Evolutionary conservation across 805 yeast species (phyloP).

Genomic region (Zygosaccharomyces lentus): DNA sequence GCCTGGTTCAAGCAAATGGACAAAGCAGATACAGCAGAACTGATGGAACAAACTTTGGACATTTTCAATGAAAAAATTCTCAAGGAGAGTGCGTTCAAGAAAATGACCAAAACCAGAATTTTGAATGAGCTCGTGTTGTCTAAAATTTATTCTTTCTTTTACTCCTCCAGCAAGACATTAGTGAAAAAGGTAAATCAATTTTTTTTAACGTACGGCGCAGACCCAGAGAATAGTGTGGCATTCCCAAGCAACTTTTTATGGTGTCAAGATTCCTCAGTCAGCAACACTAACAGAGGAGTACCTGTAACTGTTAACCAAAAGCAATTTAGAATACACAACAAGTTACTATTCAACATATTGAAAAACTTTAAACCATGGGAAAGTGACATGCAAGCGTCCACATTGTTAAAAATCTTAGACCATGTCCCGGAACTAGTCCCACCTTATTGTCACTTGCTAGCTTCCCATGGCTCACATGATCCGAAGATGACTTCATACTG

Average conservation of each 20-base stretch:
- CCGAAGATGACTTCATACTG: conserved; percentile 79
- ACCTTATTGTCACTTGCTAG: conserved; percentile 58
- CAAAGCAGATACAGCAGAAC: conserved; percentile 47
- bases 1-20: conserved; percentile 63
- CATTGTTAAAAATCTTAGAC: conserved; percentile 47
- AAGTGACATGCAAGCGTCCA: conserved; percentile 55
- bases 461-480: conserved; percentile 67
- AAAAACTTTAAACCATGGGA: conserved; percentile 78
- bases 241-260: conserved; percentile 49
- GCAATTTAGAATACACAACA: conserved; percentile 60
- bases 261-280: conserved; percentile 36
- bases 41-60: conserved; percentile 40
- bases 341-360: conserved; percentile 57
- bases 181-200: conserved; percentile 43
- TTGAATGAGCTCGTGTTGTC: conserved; percentile 72
- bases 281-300: conserved; percentile 37
- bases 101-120: conserved; percentile 65
- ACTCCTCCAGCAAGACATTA: conserved; percentile 36
- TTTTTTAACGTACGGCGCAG: conserved; percentile 47
- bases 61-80: conserved; percentile 51
- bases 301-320: conserved; percentile 45
- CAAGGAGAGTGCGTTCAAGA: conserved; percentile 56
- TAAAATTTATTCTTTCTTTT: conserved; percentile 52
- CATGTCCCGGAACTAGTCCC: conserved; percentile 66
- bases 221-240: conserved; percentile 44